Percentiles rank a stretch among this genome's conserved stretches.
Conservation (phyloP, 441 rosid species). For the Jatropha podagrica region DNA sequence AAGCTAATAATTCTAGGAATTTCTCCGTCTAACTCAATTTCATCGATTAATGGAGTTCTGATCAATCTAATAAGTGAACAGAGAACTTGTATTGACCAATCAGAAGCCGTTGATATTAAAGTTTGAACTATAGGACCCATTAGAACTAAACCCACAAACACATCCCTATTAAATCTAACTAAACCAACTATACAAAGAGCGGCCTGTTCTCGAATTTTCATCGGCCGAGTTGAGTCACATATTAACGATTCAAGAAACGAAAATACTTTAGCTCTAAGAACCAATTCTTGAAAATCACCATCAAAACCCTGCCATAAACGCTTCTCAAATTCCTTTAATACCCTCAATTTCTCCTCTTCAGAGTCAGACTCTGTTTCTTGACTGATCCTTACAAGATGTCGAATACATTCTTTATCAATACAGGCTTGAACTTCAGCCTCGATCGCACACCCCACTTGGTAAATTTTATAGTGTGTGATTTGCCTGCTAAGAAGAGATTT, state of each 20-base stretch:
- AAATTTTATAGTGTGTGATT: conserved; percentile 38
- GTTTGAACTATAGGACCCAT: conserved; percentile 50
- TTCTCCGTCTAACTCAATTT: conserved; percentile 41
- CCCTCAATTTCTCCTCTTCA: conserved; percentile 38
- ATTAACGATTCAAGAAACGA: conserved; percentile 37
- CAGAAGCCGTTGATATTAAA: conserved; percentile 40
- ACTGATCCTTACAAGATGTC: conserved; percentile 31
- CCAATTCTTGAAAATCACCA: conserved; percentile 47
- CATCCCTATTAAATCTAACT: conserved; percentile 52
- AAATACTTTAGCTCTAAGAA: conserved; percentile 45
- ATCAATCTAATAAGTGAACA: conserved; percentile 38
- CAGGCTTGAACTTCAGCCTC: conserved; percentile 38
- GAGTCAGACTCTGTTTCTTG: conserved; percentile 16
- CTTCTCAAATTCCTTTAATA: conserved; percentile 38
- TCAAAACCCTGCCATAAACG: conserved; percentile 48
- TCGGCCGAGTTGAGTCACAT: conserved; percentile 32
- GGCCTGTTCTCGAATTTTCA: conserved; percentile 32
- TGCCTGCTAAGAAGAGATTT: conserved; percentile 39
- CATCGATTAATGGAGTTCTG: conserved; percentile 50
- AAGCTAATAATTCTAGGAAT: conserved; percentile 40
- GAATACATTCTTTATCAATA: conserved; percentile 37
- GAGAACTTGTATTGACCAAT: conserved; percentile 37
- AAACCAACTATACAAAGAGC: conserved; percentile 38
- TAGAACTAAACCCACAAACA: conserved; percentile 57
- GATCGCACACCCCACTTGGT: conserved; percentile 32